phyloP scores from a whole-genome alignment of 805 yeast species.

The Sugiyamaella smithiae region DNA sequence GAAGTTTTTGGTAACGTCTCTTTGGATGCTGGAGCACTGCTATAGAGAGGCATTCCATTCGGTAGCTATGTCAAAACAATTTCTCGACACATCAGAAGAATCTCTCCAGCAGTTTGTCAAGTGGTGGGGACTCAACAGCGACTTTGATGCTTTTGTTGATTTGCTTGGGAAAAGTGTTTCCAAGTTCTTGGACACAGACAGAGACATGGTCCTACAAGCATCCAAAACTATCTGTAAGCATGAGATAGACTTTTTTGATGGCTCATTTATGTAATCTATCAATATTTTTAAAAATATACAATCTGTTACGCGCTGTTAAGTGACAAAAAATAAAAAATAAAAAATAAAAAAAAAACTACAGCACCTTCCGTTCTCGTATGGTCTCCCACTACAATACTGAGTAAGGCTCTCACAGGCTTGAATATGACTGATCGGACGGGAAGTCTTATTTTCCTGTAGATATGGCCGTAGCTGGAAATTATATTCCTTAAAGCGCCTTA shows the following conservation, averaged over 20 bases:
- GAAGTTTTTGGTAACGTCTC: constrained; percentile 5
- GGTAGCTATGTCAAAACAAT: constrained; percentile 2
- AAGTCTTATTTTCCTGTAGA: constrained; percentile 7
- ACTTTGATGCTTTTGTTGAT: constrained; percentile 8
- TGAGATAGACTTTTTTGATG: constrained; percentile 10
- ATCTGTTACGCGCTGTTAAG: neutral
- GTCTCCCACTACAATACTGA: constrained; percentile 7
- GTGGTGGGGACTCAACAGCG: constrained; percentile 12
- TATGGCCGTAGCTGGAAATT: constrained; percentile 3
- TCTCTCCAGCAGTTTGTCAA: constrained; percentile 5
- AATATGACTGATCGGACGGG: constrained; percentile 8
- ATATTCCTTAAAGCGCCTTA: neutral
- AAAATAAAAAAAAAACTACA: neutral
- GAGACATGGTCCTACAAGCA: neutral
- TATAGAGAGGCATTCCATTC: constrained; percentile 10
- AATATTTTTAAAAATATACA: too few species aligned
- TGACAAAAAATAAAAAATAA: neutral
- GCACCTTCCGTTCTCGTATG: constrained; percentile 6
- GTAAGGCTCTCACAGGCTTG: constrained; percentile 8
- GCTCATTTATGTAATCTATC: neutral
- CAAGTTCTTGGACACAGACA: neutral
- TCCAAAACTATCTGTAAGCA: constrained; percentile 1
- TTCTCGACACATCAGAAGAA: neutral
- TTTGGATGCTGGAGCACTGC: constrained; percentile 9
- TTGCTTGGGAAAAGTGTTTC: neutral